Conservation (phyloP, 345 rosid species). For the Salix viminalis region DNA sequence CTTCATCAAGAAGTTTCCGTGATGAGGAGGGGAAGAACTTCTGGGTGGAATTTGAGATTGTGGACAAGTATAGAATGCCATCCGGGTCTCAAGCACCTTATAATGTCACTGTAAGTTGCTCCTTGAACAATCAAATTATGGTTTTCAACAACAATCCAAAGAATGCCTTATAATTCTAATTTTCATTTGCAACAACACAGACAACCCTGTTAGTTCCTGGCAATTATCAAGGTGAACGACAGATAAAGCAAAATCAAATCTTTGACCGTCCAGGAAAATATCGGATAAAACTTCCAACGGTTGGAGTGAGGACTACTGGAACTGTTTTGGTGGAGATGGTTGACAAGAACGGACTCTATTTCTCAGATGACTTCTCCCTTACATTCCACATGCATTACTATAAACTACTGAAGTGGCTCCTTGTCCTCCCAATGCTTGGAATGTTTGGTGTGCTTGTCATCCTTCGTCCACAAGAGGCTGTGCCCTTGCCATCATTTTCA, state of each 20-base stretch:
- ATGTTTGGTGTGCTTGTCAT: conserved; percentile 86
- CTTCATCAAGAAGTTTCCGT: conserved; percentile 85
- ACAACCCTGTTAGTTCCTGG: conserved; percentile 88
- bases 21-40: conserved; percentile 98
- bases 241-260: conserved; percentile 60
- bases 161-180: background rate
- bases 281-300: conserved; percentile 75
- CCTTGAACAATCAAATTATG: background rate
- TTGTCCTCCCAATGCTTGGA: conserved; percentile 94
- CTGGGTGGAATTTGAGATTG: conserved; percentile 95
- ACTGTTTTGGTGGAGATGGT: conserved; percentile 93
- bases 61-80: conserved; percentile 77
- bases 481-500: conserved; percentile 89
- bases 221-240: conserved; percentile 88
- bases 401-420: conserved; percentile 93
- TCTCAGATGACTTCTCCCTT: conserved; percentile 92
- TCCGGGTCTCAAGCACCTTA: conserved; percentile 91
- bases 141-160: background rate
- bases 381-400: conserved; percentile 98
- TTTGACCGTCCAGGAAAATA: conserved; percentile 72
- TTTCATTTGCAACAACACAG: conserved; percentile 39
- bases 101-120: conserved; percentile 78
- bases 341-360: conserved; percentile 83
- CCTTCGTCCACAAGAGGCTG: conserved; percentile 84
- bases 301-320: conserved; percentile 88